phyloP scores from a whole-genome alignment of 805 yeast genomes.

The Kregervanrija delftensis region DNA sequence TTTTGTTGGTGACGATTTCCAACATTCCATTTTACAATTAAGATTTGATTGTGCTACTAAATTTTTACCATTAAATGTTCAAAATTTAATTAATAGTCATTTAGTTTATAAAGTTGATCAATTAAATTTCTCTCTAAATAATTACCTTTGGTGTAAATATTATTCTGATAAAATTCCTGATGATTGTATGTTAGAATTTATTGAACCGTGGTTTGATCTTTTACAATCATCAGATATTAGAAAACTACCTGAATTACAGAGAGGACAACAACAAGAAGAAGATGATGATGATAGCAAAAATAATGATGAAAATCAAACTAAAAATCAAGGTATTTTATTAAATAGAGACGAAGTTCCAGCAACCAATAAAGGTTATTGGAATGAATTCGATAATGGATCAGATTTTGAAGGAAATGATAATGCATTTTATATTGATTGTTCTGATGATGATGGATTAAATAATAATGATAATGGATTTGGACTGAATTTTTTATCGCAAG shows the following conservation, averaged over 20 bases:
- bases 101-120: slow-evolving; percentile 40
- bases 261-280: background rate
- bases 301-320: background rate
- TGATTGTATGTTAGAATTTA: slow-evolving; percentile 18
- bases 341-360: slow-evolving; percentile 23
- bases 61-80: slow-evolving; percentile 30
- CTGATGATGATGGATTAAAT: slow-evolving; percentile 31
- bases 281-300: background rate
- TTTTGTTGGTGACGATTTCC: slow-evolving; percentile 26
- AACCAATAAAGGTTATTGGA: slow-evolving; percentile 44
- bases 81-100: slow-evolving; percentile 38
- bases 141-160: slow-evolving; percentile 23
- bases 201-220: slow-evolving; percentile 28
- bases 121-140: slow-evolving; percentile 26
- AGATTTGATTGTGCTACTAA: slow-evolving; percentile 34
- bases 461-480: slow-evolving; percentile 25
- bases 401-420: slow-evolving; percentile 33
- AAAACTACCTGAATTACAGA: slow-evolving; percentile 31
- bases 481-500: slow-evolving; percentile 7
- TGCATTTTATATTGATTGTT: slow-evolving; percentile 2
- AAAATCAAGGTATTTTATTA: slow-evolving; percentile 23
- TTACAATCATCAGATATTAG: slow-evolving; percentile 33
- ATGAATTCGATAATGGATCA: slow-evolving; percentile 58
- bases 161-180: slow-evolving; percentile 16
- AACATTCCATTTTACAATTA: slow-evolving; percentile 43